Base-by-base conservation (phyloP, 371 early-diverging fungal species). In the Mortierella sp. region DNA sequence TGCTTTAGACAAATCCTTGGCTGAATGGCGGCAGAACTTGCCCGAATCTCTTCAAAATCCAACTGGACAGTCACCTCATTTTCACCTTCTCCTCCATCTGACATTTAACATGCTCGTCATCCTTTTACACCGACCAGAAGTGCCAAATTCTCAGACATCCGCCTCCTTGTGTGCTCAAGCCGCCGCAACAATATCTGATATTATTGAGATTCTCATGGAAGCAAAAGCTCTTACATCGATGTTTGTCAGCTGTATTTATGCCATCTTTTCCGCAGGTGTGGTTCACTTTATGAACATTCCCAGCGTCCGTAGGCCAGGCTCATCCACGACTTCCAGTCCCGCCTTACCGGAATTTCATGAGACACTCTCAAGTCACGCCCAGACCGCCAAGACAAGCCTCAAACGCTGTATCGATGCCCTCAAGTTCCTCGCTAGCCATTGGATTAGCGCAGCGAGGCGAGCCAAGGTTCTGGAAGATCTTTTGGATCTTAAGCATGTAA, bases 31-130 rank as follows among this genome's bases (percentile, higher is more conserved):
- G 74, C 74, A 79, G 7, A 83, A 84, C 12, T 68, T 90, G 12
- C 89, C 89, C 0, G 69, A 72, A 1, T 60, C 57, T 15, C 49
- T 87, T 9, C 87, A 85, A 51, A 86, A 86, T 51, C 72, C 84
- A 8, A 85, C 88, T 6, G 83, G 84, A 10, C 85, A 88, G 9
- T 70, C 84, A 51, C 70, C 87, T 12, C 85, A 84, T n/a, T 66
- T 85, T 15, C 87, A 87, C 55, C 88, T 89, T 43, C 72, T 72
- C 32, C 66, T 88, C 2, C 93, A 94, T 64, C 85, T 94, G 83
- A 85, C 92, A 0, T 95, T 92, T 71, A 91, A 94, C 72, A 93
- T 92, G 0, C 86, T 92, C 35, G 67, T 92, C 54, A 92, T 94
- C 49, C 79, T 94, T 13, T 85, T 94, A 0, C 94, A 95, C 66